Base-by-base conservation (phyloP, 768 basidiomycete genomes). In the Rhodotorula sphaerocarpa region DNA sequence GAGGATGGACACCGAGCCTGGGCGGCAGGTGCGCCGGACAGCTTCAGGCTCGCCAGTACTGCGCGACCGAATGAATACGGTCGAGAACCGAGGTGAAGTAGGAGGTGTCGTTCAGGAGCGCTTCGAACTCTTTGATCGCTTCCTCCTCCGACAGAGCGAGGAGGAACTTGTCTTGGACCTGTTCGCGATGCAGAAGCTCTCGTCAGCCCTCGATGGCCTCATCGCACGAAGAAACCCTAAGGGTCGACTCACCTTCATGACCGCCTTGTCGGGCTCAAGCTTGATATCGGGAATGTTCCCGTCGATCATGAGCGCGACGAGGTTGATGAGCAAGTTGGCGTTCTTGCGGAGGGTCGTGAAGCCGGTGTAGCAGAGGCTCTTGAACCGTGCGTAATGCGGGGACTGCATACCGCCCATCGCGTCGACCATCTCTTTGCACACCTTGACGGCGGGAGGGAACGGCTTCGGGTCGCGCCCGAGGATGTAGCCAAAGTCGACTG, bases 391-490 rank as follows among this genome's bases (percentile, higher is more conserved):
- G 75, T 96, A 96, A 74, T 97, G 93, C n/a, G 86, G 82, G 10
- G 91, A 93, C 71, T 87, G 83, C 2, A 88, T 85, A 16, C 95
- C 93, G n/a, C 95, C 95, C 91, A 99, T 93, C 16, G 88, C 93
- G 74, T 99, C 95, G 0, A 97, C 90, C 95, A 97, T 99, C 74
- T 97, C 95, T 73, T 93, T 92, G 77, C 92, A 96, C 44, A 99
- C 88, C 75, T 99, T 99, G 69, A 97, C 92, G 18, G 91, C 88
- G 10, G 95, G 95, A 3, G 95, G 92, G 73, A 92, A 93, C 0
- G 91, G 90, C 72, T 99, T 97, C 0, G 95, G 95, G 73, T 97
- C 95, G 4, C 91, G 85, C 5, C 95, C 95, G 20, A 97, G 81
- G 70, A 97, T 97, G 75, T 96, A 99, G 3, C 95, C 93, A 72